Evolutionary conservation across 768 basidiomycete species (phyloP).

Genomic region (Tricholoma hemisulphureum): DNA sequence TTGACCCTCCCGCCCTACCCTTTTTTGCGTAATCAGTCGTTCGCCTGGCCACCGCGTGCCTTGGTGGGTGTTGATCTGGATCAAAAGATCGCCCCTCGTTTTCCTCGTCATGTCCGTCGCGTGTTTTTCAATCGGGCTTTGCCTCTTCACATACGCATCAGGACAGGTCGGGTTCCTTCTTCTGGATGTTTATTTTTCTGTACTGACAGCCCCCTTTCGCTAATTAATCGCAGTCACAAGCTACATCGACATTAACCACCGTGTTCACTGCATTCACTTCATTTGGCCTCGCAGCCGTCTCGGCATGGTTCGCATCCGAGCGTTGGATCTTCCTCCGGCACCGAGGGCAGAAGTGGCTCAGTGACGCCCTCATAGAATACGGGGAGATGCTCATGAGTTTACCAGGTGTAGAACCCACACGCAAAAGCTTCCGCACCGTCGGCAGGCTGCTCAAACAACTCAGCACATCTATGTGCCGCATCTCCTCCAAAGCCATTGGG

Average conservation of each 20-base stretch:
- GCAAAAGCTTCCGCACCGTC: constrained; percentile 13
- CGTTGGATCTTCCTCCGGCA: constrained; percentile 62
- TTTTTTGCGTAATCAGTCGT: constrained; percentile 43
- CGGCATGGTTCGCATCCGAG: constrained; percentile 72
- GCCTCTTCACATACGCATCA: constrained; percentile 76
- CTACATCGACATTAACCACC: constrained; percentile 71
- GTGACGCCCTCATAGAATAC: constrained; percentile 53
- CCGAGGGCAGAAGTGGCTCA: constrained; percentile 67
- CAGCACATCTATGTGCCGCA: constrained; percentile 17
- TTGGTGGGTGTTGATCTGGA: constrained; percentile 86
- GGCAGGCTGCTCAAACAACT: constrained; percentile 15
- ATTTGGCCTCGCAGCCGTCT: constrained; percentile 69
- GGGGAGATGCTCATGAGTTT: constrained; percentile 35
- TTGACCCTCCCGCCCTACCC: constrained; percentile 5
- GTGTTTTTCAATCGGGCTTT: constrained; percentile 76
- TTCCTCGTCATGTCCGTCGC: constrained; percentile 83
- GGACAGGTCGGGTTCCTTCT: constrained; percentile 46
- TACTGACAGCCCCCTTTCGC: neutral
- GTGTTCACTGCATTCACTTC: constrained; percentile 74
- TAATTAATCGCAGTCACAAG: constrained; percentile 42
- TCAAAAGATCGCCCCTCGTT: constrained; percentile 79
- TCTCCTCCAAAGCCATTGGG: constrained; percentile 25
- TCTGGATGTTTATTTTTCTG: neutral
- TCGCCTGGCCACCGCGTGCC: constrained; percentile 75
- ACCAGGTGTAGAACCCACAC: constrained; percentile 23